Evolutionary conservation across 495 filamentous ascomycete genomes (phyloP).

Genomic region (Cercophora samala): DNA sequence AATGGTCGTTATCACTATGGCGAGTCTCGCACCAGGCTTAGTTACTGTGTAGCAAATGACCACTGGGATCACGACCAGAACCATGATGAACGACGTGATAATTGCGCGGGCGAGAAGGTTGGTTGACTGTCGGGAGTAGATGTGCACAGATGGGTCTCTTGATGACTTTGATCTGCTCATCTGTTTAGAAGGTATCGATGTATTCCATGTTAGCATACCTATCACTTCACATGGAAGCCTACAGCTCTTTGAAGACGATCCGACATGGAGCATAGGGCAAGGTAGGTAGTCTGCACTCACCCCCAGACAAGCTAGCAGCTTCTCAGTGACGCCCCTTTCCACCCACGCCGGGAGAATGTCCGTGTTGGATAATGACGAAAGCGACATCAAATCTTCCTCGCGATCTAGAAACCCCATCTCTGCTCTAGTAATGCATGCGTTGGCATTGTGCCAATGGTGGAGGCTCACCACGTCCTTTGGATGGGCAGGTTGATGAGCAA

Average conservation of each 20-base stretch:
- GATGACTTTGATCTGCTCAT: neutral
- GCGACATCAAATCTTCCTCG: conserved; percentile 25
- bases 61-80: neutral
- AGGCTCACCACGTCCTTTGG: conserved; percentile 26
- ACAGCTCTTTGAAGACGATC: no score
- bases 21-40: neutral
- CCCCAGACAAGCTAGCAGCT: no score
- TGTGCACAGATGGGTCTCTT: conserved; percentile 5
- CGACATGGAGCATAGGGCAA: no score
- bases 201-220: no score
- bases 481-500: conserved; percentile 16
- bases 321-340: neutral
- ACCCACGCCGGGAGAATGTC: neutral
- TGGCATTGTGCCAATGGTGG: conserved; percentile 33
- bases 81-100: neutral
- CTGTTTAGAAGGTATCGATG: no score
- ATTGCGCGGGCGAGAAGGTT: neutral
- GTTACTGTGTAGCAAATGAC: neutral
- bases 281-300: no score
- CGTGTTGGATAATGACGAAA: conserved; percentile 14
- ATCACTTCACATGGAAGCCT: no score
- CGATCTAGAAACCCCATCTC: conserved; percentile 33
- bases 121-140: neutral
- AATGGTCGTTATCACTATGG: neutral
- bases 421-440: conserved; percentile 24